phyloP scores from a whole-genome alignment of 208 protist species.

The Porcisia hertigi region DNA sequence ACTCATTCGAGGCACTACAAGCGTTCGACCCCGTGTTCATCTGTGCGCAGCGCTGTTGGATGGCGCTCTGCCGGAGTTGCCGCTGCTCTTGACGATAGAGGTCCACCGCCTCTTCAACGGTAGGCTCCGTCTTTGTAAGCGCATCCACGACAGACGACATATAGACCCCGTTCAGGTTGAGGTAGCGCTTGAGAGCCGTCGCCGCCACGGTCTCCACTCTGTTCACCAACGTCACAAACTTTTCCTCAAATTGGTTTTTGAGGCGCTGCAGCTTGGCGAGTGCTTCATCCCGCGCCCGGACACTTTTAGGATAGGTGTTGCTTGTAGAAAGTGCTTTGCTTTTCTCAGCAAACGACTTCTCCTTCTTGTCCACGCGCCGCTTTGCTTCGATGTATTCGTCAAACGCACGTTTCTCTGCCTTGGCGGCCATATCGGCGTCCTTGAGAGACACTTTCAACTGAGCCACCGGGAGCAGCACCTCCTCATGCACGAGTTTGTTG shows the following conservation, averaged over 20 bases:
- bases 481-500: conserved; percentile 54
- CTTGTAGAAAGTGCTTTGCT: conserved; percentile 42
- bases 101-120: conserved; percentile 31
- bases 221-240: conserved; percentile 33
- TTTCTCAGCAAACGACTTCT: conserved; percentile 42
- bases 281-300: conserved; percentile 25
- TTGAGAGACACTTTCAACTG: conserved; percentile 34
- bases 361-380: conserved; percentile 46
- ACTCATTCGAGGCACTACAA: neutral
- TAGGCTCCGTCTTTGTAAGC: conserved; percentile 37
- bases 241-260: conserved; percentile 28
- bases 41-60: conserved; percentile 10
- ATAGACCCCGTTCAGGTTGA: conserved; percentile 53
- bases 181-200: conserved; percentile 43
- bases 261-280: conserved; percentile 17
- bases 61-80: conserved; percentile 16
- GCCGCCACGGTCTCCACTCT: conserved; percentile 37
- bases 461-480: conserved; percentile 43
- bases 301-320: conserved; percentile 30
- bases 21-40: neutral
- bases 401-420: conserved; percentile 24
- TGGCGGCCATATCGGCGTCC: conserved; percentile 22
- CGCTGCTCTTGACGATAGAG: conserved; percentile 30
- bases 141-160: conserved; percentile 48
- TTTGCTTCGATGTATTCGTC: conserved; percentile 33